A percentile compares a stretch with the other conserved stretches of the same genome.
These are phyloP conservation scores for Aurinia saxatilis DNA, from an alignment of 345 rosid species.

Conservation along the genomic window DNA sequence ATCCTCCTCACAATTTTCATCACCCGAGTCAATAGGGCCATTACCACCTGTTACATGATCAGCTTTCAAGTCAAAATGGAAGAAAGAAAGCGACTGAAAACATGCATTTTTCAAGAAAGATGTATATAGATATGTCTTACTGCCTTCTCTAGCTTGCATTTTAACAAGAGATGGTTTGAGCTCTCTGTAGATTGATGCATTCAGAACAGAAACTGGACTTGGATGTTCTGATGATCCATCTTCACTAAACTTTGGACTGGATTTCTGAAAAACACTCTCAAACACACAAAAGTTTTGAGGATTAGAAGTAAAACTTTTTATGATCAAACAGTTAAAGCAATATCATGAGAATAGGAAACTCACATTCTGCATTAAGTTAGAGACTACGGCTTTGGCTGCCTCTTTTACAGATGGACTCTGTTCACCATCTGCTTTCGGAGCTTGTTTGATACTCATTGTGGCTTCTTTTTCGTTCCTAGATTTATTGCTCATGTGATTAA, in stretches of 20 bases:
- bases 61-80: constrained; percentile 19
- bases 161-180: constrained; percentile 53
- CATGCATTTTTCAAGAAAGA: neutral
- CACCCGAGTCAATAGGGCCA: constrained; percentile 21
- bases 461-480: constrained; percentile 45
- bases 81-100: neutral
- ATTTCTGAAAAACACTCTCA: constrained; percentile 32
- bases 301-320: neutral
- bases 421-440: constrained; percentile 24
- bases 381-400: constrained; percentile 30
- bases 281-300: neutral
- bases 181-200: constrained; percentile 43
- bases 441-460: constrained; percentile 19
- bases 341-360: constrained; percentile 20
- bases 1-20: constrained; percentile 38
- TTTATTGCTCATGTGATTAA: constrained; percentile 54
- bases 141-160: constrained; percentile 11
- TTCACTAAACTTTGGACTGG: constrained; percentile 36
- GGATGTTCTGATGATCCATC: constrained; percentile 53
- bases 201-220: constrained; percentile 90
- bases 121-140: constrained; percentile 10
- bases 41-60: constrained; percentile 31
- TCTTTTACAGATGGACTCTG: constrained; percentile 34
- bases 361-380: constrained; percentile 41
- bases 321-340: constrained; percentile 2